These are phyloP conservation scores for Schizochytrium sp. DNA, from an alignment of 108 stramenopile species.

Conservation along the genomic window DNA sequence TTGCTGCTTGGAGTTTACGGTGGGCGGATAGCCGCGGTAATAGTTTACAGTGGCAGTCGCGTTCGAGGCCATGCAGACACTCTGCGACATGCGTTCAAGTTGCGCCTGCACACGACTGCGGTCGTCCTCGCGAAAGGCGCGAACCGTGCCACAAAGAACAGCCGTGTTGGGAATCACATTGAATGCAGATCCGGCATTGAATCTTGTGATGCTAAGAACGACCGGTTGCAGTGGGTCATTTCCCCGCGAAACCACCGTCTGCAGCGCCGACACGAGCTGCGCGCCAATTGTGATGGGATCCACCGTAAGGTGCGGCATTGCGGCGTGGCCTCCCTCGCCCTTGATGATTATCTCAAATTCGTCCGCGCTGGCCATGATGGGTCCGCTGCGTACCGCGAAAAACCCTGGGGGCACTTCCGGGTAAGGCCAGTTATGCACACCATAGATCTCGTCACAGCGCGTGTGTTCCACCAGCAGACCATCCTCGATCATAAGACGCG, in stretches of 20 bases:
- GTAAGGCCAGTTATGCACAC: slow-evolving; percentile 70
- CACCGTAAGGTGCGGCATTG: slow-evolving; percentile 68
- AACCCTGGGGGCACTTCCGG: slow-evolving; percentile 48
- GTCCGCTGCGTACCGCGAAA: slow-evolving; percentile 65
- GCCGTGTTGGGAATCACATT: slow-evolving; percentile 68
- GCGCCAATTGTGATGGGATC: slow-evolving; percentile 77
- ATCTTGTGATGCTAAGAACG: slow-evolving; percentile 58
- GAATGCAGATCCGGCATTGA: slow-evolving; percentile 63
- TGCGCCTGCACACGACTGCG: slow-evolving; percentile 45
- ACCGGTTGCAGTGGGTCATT: slow-evolving; percentile 65
- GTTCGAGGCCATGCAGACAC: slow-evolving; percentile 61
- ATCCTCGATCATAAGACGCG: slow-evolving; percentile 74
- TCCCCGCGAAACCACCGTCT: slow-evolving; percentile 65
- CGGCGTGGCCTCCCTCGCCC: slow-evolving; percentile 75
- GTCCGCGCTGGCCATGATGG: slow-evolving; percentile 70
- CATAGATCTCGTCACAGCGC: slow-evolving; percentile 61
- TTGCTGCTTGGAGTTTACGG: slow-evolving; percentile 65
- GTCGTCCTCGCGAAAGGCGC: slow-evolving; percentile 65
- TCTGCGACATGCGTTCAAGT: slow-evolving; percentile 51
- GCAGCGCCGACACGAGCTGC: slow-evolving; percentile 67
- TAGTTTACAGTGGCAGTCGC: slow-evolving; percentile 54
- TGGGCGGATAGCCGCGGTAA: slow-evolving; percentile 74
- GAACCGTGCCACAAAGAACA: slow-evolving; percentile 66
- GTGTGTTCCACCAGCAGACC: slow-evolving; percentile 59
- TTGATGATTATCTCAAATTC: slow-evolving; percentile 60